These are phyloP conservation scores for Elaeagnus macrophylla DNA, from an alignment of 306 rosid genomes.

Conservation along the genomic window DNA sequence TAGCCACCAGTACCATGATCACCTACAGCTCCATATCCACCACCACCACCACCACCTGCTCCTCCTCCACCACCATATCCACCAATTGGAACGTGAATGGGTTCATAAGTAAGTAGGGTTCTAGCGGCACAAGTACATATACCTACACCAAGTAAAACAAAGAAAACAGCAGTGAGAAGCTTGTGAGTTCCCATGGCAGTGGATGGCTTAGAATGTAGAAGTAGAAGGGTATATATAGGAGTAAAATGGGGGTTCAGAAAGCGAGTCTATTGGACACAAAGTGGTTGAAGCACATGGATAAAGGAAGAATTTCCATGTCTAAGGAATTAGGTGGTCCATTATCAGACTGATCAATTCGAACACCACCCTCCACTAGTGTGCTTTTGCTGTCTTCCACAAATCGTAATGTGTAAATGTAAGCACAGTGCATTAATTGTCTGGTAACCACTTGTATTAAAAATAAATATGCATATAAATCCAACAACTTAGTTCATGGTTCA, in stretches of 20 bases:
- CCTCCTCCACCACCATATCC: slow-evolving; percentile 36
- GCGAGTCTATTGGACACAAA: slow-evolving; percentile 19
- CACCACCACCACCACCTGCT: slow-evolving; percentile 28
- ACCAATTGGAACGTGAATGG: slow-evolving; percentile 9
- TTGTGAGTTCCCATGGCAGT: slow-evolving; percentile 39
- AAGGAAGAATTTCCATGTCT: slow-evolving; percentile 1
- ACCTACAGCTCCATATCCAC: slow-evolving; percentile 13
- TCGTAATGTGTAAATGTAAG: background rate
- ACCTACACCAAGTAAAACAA: slow-evolving; percentile 36
- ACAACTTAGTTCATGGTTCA: no score
- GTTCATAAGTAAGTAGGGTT: slow-evolving; percentile 36
- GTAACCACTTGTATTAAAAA: background rate
- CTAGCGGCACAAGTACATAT: slow-evolving; percentile 44
- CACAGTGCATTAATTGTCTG: background rate
- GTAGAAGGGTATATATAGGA: slow-evolving; percentile 40
- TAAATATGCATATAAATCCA: no score
- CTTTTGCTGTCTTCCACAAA: slow-evolving; percentile 47
- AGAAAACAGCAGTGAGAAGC: slow-evolving; percentile 25
- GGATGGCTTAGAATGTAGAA: slow-evolving; percentile 16
- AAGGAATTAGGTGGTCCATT: slow-evolving; percentile 16
- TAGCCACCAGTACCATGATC: slow-evolving; percentile 28
- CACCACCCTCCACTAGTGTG: slow-evolving; percentile 26
- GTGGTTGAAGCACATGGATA: slow-evolving; percentile 50
- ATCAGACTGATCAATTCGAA: slow-evolving; percentile 18
- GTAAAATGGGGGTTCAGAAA: slow-evolving; percentile 12